Evolutionary conservation across 129 eudicot species (phyloP).

Genomic region (Ambrosia artemisiifolia): DNA sequence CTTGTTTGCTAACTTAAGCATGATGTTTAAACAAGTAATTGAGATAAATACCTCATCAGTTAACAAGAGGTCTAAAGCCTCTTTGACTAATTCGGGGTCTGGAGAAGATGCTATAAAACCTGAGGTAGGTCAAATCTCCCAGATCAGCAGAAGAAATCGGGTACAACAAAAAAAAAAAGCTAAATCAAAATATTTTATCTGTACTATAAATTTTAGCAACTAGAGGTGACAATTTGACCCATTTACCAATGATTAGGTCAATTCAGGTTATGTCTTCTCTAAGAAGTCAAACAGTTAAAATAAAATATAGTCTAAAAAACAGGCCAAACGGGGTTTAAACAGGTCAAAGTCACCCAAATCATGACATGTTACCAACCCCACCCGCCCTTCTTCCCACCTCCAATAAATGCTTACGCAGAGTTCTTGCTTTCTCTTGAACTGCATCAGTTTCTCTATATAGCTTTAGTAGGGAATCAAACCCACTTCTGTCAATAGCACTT

Average conservation of each 20-base stretch:
- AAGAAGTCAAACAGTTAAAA: background rate
- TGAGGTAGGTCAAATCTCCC: constrained; percentile 6
- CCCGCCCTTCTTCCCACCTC: constrained; percentile 10
- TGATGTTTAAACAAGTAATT: background rate
- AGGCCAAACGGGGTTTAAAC: background rate
- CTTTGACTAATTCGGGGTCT: constrained; percentile 37
- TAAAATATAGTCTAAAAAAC: background rate
- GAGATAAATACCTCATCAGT: constrained; percentile 34
- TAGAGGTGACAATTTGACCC: background rate
- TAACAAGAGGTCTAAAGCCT: constrained; percentile 44
- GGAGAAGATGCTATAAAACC: constrained; percentile 45
- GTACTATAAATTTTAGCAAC: background rate
- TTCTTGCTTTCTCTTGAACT: constrained; percentile 44
- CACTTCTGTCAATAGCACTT: constrained; percentile 33
- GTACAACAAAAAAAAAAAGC: background rate
- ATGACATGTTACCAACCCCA: constrained; percentile 2
- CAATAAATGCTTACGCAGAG: constrained; percentile 35
- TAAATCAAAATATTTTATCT: background rate
- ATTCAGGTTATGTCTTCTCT: background rate
- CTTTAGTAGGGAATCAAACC: constrained; percentile 37
- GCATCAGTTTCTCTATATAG: constrained; percentile 42
- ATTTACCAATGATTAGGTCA: background rate
- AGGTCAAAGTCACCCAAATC: background rate
- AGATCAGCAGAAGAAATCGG: constrained; percentile 1
- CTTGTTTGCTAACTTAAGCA: background rate